A percentile compares a stretch with the other conserved stretches of the same genome.
These are phyloP conservation scores for Chlamydomonas reinhardtii DNA, from an alignment of 163 green algal species.

Conservation along the genomic window DNA sequence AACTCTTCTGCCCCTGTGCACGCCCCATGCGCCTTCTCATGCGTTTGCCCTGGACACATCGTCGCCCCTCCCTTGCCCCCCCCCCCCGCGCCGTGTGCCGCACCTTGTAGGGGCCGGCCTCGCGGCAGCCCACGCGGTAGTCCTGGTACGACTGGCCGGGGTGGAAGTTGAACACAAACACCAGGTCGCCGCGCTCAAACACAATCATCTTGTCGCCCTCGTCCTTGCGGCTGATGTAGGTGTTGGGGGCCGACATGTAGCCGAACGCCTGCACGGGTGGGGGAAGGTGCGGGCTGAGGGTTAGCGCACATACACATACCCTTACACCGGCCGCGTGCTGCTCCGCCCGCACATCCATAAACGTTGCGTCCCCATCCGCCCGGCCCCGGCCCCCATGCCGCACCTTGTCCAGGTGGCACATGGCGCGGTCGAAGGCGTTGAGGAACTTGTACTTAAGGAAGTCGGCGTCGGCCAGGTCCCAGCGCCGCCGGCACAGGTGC, in stretches of 20 bases:
- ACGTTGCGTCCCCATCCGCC: no score
- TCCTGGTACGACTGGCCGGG: constrained; percentile 89
- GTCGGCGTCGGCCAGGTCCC: constrained; percentile 90
- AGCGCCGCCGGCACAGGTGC: constrained; percentile 93
- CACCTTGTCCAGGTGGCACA: constrained; percentile 93
- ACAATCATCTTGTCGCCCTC: constrained; percentile 66
- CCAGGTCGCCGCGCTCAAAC: constrained; percentile 93
- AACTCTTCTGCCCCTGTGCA: no score
- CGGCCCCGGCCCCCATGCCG: no score
- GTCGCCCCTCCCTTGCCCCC: no score
- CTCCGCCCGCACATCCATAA: no score
- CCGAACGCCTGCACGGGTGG: constrained; percentile 74
- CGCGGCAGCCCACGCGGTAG: constrained; percentile 90
- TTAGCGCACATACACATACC: no score
- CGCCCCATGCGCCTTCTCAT: no score
- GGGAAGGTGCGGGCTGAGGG: not conserved
- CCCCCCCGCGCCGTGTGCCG: not conserved
- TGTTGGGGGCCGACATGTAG: constrained; percentile 85
- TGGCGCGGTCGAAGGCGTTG: constrained; percentile 74
- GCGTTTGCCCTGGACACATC: no score
- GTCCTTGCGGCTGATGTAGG: constrained; percentile 85
- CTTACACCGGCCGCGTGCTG: no score
- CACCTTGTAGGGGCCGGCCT: constrained; percentile 54
- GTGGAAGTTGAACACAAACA: constrained; percentile 99
- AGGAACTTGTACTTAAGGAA: constrained; percentile 92